A percentile compares a stretch with the other conserved stretches of the same genome.
Conservation (phyloP, 2,329 filamentous ascomycete species). For the Penicillium sp. region DNA sequence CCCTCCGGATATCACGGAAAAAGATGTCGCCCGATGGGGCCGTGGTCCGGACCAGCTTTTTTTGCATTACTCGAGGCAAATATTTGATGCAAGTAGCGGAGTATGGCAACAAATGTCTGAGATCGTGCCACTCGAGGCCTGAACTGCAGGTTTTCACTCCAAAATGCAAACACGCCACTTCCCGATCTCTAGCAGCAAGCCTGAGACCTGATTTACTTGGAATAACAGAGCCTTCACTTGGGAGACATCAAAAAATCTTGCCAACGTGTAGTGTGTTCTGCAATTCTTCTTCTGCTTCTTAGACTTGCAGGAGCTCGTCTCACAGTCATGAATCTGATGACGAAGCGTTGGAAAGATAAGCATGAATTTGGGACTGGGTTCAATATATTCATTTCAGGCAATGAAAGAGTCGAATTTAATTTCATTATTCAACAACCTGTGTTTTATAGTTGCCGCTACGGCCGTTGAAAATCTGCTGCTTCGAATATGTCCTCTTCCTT, state of each 20-base stretch:
- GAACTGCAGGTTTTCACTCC: background rate
- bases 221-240: background rate
- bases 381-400: too few species aligned
- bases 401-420: background rate
- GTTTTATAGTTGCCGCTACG: background rate
- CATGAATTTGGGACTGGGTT: background rate
- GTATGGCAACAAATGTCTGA: conserved; percentile 27
- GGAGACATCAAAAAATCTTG: background rate
- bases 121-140: conserved; percentile 20
- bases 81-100: conserved; percentile 17
- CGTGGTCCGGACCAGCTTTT: conserved; percentile 24
- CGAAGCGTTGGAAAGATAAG: background rate
- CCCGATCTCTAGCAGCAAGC: background rate
- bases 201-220: background rate
- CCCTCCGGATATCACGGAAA: conserved; percentile 16
- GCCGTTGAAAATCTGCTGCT: background rate
- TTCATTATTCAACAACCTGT: background rate
- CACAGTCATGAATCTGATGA: background rate
- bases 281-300: background rate
- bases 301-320: background rate
- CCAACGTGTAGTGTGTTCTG: background rate
- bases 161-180: background rate
- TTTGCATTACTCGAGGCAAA: conserved; percentile 26
- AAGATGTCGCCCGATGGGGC: conserved; percentile 24
- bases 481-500: background rate